A percentile compares a stretch with the other conserved stretches of the same genome.
These are phyloP conservation scores for Lipomyces anomalus DNA, from an alignment of 805 yeast genomes.

Conservation along the genomic window DNA sequence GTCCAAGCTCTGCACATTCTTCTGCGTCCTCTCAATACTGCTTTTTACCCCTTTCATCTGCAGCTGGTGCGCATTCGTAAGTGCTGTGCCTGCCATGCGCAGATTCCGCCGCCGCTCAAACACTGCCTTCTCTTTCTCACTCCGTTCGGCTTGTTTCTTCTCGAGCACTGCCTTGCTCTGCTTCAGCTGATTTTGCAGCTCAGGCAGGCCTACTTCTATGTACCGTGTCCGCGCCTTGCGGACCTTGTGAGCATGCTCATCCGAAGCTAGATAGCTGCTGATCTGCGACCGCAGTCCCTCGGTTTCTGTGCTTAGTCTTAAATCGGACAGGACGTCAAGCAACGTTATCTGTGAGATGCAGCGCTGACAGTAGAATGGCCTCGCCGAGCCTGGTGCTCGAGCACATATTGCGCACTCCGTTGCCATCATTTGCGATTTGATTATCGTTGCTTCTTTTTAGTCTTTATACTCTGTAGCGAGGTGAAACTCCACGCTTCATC, in stretches of 20 bases:
- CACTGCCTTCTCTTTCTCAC: not conserved
- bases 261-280: not conserved
- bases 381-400: too few species aligned
- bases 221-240: not conserved
- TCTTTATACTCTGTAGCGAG: too few species aligned
- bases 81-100: conserved; percentile 7
- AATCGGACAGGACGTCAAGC: not conserved
- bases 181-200: not conserved
- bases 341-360: not conserved
- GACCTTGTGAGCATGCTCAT: not conserved
- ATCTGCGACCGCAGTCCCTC: not conserved
- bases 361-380: not conserved
- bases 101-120: not conserved
- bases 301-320: not conserved
- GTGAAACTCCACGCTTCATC: too few species aligned
- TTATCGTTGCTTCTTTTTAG: too few species aligned
- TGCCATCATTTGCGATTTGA: too few species aligned
- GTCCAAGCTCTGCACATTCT: not conserved
- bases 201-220: not conserved
- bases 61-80: conserved; percentile 16
- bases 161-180: not conserved
- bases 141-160: not conserved
- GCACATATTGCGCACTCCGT: too few species aligned
- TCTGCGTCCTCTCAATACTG: not conserved
- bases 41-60: conserved; percentile 1